Percentiles rank a stretch among this genome's conserved stretches.
These are phyloP conservation scores for Marasmius oreades DNA, from an alignment of 1,284 basidiomycete genomes.

Conservation along the genomic window DNA sequence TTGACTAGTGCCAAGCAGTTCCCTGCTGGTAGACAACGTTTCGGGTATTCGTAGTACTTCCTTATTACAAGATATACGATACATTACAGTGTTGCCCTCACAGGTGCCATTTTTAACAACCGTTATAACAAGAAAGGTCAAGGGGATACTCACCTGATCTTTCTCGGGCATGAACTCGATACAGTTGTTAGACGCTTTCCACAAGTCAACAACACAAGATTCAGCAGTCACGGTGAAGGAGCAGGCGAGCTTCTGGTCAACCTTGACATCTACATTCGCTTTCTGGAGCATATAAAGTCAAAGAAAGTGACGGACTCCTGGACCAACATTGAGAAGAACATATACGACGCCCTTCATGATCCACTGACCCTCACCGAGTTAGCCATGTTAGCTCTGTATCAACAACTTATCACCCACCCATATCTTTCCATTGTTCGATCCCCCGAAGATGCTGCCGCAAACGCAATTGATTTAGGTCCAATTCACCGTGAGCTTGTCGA, in stretches of 20 bases:
- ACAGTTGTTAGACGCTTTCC: slow-evolving; percentile 7
- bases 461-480: slow-evolving; percentile 28
- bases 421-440: slow-evolving; percentile 25
- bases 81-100: slow-evolving; percentile 3
- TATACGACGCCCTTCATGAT: slow-evolving; percentile 13
- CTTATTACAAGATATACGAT: too few relatives aligned
- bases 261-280: slow-evolving; percentile 9
- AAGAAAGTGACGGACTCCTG: slow-evolving; percentile 12
- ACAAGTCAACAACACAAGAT: slow-evolving; percentile 16
- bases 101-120: slow-evolving; percentile 20
- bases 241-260: slow-evolving; percentile 11
- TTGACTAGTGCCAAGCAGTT: too few relatives aligned
- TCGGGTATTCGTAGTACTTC: too few relatives aligned
- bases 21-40: too few relatives aligned
- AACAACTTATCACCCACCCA: slow-evolving; percentile 23
- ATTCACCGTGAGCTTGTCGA: slow-evolving; percentile 20
- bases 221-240: slow-evolving; percentile 11
- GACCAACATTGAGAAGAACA: slow-evolving; percentile 17
- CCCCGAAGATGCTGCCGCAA: slow-evolving; percentile 15
- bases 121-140: slow-evolving; percentile 18
- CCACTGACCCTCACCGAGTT: slow-evolving; percentile 18
- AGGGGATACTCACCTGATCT: slow-evolving; percentile 13
- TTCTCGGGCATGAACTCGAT: slow-evolving; percentile 4
- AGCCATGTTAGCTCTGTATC: slow-evolving; percentile 12
- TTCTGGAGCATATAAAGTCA: slow-evolving; percentile 13